These are phyloP conservation scores for Coemansia sp. DNA, from an alignment of 192 early-diverging fungal species.

Conservation along the genomic window DNA sequence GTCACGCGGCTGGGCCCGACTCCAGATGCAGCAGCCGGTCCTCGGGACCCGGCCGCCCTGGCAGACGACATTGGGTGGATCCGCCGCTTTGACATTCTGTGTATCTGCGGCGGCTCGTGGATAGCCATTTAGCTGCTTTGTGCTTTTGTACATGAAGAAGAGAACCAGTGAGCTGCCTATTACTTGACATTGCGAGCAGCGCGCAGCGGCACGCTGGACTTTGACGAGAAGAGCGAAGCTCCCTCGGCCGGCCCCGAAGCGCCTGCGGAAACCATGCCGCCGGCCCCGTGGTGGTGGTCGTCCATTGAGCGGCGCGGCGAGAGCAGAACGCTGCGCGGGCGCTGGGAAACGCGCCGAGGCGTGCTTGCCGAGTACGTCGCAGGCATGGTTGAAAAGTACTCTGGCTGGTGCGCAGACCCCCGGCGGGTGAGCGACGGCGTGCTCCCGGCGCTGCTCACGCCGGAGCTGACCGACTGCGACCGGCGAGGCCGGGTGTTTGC, in stretches of 20 bases:
- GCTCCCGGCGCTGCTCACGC: conserved; percentile 32
- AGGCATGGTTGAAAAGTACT: conserved; percentile 24
- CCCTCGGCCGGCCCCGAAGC: conserved; percentile 1
- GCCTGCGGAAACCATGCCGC: not conserved
- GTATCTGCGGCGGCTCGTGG: conserved; percentile 44
- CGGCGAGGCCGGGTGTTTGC: conserved; percentile 30
- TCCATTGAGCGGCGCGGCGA: conserved; percentile 49
- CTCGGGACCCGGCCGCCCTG: not conserved
- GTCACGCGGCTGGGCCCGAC: conserved; percentile 8
- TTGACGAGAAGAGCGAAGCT: conserved; percentile 26
- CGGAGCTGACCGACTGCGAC: conserved; percentile 48
- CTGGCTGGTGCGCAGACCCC: conserved; percentile 28
- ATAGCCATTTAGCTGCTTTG: conserved; percentile 9
- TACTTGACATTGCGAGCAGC: conserved; percentile 2
- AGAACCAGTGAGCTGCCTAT: not conserved
- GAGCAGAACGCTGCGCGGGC: conserved; percentile 46
- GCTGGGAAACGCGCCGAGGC: conserved; percentile 31
- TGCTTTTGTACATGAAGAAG: too few relatives aligned
- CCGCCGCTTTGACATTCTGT: conserved; percentile 28
- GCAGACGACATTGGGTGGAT: conserved; percentile 22
- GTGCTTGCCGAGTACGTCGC: not conserved
- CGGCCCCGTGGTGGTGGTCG: conserved; percentile 33
- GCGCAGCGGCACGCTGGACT: conserved; percentile 23
- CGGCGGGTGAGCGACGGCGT: conserved; percentile 32
- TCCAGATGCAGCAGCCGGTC: not conserved